Evolutionary conservation across 2,329 filamentous ascomycete species (phyloP).

Genomic region (Alternaria viburni): DNA sequence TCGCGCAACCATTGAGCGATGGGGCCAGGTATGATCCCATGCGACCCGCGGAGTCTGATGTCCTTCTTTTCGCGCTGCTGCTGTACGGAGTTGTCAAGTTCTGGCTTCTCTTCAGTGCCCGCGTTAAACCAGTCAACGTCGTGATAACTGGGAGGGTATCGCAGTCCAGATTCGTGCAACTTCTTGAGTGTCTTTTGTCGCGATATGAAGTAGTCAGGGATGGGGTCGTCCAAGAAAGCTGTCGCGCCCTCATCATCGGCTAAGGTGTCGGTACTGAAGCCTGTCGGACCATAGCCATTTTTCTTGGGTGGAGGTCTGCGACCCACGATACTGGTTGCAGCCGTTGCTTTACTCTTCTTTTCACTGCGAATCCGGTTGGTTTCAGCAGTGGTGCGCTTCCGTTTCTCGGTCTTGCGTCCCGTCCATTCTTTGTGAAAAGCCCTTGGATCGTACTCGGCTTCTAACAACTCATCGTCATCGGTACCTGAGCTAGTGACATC

Average conservation of each 20-base stretch:
- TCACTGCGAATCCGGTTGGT: constrained; percentile 58
- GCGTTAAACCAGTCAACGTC: constrained; percentile 71
- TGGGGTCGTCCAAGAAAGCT: constrained; percentile 65
- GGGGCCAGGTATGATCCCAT: constrained; percentile 82
- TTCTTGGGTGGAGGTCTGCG: constrained; percentile 37
- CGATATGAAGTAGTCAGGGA: constrained; percentile 53
- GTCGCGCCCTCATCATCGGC: constrained; percentile 56
- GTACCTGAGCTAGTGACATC: constrained; percentile 8
- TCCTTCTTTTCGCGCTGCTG: constrained; percentile 76
- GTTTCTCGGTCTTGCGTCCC: constrained; percentile 61
- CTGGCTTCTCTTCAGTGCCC: constrained; percentile 71
- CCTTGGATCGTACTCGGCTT: constrained; percentile 60
- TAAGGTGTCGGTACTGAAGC: constrained; percentile 29
- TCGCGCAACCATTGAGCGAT: constrained; percentile 91
- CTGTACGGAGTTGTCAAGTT: constrained; percentile 65
- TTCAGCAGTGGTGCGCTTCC: constrained; percentile 58
- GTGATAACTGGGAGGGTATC: constrained; percentile 77
- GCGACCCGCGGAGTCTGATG: constrained; percentile 75
- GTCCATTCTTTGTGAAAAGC: constrained; percentile 69
- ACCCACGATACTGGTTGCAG: constrained; percentile 52
- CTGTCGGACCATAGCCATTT: constrained; percentile 6
- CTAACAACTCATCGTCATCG: constrained; percentile 40
- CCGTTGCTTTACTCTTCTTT: constrained; percentile 54
- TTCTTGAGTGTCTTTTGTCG: constrained; percentile 72
- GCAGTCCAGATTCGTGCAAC: constrained; percentile 72